Conservation (phyloP, 805 yeast species). For the Ogataea dorogensis region DNA sequence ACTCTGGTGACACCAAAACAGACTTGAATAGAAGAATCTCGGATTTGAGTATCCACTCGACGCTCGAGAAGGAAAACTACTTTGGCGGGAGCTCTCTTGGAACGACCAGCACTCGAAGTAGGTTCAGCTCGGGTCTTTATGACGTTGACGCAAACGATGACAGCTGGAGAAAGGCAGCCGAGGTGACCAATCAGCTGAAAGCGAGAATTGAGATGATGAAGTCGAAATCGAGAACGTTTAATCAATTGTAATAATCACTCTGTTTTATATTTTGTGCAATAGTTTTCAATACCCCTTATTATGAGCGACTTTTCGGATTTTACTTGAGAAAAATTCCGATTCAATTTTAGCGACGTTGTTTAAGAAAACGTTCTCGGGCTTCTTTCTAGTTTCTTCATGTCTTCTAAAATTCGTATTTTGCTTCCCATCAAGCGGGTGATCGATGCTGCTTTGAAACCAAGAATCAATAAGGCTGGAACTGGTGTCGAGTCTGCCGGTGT, state of each 20-base stretch:
- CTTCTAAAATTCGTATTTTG: slow-evolving; percentile 62
- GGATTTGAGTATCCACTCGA: slow-evolving; percentile 32
- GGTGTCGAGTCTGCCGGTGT: slow-evolving; percentile 88
- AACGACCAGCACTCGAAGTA: slow-evolving; percentile 15
- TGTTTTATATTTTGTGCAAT: slow-evolving; percentile 1
- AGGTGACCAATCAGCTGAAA: slow-evolving; percentile 79
- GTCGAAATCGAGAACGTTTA: slow-evolving; percentile 43
- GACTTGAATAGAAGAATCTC: slow-evolving; percentile 35
- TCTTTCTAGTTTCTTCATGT: slow-evolving; percentile 23
- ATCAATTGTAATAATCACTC: slow-evolving; percentile 16
- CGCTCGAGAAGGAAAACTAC: slow-evolving; percentile 26
- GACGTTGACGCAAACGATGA: slow-evolving; percentile 52
- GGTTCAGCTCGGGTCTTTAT: slow-evolving; percentile 26
- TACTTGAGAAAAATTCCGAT: not conserved
- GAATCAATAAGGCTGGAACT: slow-evolving; percentile 80
- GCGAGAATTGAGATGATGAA: slow-evolving; percentile 90
- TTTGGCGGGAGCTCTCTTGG: slow-evolving; percentile 18
- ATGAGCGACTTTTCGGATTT: slow-evolving; percentile 9
- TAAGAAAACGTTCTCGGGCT: no score
- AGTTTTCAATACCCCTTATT: slow-evolving; percentile 1
- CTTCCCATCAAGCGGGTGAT: slow-evolving; percentile 96
- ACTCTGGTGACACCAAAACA: slow-evolving; percentile 11
- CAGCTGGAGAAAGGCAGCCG: slow-evolving; percentile 88
- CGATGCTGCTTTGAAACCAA: slow-evolving; percentile 90
- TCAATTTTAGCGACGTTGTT: slow-evolving; percentile 1